Evolutionary conservation across 2,329 filamentous ascomycete genomes (phyloP).

Genomic region (Microcera coccophila): DNA sequence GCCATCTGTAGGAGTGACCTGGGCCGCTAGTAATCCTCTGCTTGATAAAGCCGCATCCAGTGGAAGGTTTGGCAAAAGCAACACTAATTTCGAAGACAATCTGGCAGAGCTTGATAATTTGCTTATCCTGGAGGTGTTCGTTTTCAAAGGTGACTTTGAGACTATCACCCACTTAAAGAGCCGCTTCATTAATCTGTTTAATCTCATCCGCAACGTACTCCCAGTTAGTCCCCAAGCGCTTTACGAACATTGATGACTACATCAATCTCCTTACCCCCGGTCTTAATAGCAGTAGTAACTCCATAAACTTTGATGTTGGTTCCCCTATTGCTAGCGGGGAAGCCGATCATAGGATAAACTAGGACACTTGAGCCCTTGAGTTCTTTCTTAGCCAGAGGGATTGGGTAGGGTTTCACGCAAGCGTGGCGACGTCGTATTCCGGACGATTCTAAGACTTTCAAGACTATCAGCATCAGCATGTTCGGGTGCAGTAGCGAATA

Average conservation of each 20-base stretch:
- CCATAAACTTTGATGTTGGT: conserved; percentile 51
- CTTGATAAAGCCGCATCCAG: conserved; percentile 58
- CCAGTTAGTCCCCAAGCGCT: conserved; percentile 52
- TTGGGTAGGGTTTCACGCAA: conserved; percentile 54
- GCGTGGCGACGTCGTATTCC: conserved; percentile 45
- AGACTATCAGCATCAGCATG: conserved; percentile 48
- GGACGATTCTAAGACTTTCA: conserved; percentile 39
- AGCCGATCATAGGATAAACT: conserved; percentile 56
- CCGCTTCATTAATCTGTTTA: conserved; percentile 43
- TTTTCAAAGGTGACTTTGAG: conserved; percentile 61
- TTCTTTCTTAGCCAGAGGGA: conserved; percentile 43
- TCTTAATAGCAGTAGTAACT: conserved; percentile 42
- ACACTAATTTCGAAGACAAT: conserved; percentile 49
- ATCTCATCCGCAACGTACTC: conserved; percentile 52
- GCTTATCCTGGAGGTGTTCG: conserved; percentile 47
- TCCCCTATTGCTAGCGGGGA: conserved; percentile 56
- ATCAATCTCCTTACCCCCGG: conserved; percentile 53
- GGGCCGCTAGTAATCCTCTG: too few relatives aligned
- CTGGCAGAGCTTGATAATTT: conserved; percentile 50
- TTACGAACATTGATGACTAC: conserved; percentile 59
- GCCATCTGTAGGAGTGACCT: too few relatives aligned
- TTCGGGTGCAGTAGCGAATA: conserved; percentile 59
- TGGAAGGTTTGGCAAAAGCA: conserved; percentile 57
- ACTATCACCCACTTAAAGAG: conserved; percentile 37
- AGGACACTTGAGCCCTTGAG: conserved; percentile 47